A percentile compares a stretch with the other conserved stretches of the same genome.
Evolutionary conservation across 2,329 filamentous ascomycete species (phyloP).

Genomic region (Pseudovirgaria hyperparasitica): DNA sequence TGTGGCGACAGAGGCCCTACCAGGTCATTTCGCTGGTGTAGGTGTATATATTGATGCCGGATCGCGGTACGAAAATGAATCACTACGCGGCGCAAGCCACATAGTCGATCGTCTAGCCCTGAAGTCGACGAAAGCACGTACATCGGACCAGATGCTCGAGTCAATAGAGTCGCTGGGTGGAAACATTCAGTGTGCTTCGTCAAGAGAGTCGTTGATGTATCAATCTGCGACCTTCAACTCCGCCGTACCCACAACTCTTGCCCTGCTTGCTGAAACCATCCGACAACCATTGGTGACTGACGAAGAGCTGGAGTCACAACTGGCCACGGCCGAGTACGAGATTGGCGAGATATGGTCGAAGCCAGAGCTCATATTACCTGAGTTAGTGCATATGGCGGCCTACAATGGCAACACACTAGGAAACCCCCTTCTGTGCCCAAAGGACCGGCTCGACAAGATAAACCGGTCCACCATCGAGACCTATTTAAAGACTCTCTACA

Average conservation of each 20-base stretch:
- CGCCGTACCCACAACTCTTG: constrained; percentile 70
- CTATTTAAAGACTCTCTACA: constrained; percentile 75
- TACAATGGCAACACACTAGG: constrained; percentile 94
- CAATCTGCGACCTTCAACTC: constrained; percentile 96
- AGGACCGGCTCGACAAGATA: constrained; percentile 67
- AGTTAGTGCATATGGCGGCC: constrained; percentile 88
- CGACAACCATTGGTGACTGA: constrained; percentile 74
- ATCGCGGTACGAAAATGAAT: constrained; percentile 81
- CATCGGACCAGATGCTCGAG: constrained; percentile 76
- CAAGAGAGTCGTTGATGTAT: constrained; percentile 95
- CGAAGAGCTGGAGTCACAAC: constrained; percentile 72
- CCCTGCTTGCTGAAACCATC: constrained; percentile 84
- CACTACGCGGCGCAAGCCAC: constrained; percentile 80
- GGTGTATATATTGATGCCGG: constrained; percentile 94
- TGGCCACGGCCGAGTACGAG: constrained; percentile 88
- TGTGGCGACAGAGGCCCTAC: constrained; percentile 86
- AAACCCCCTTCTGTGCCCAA: constrained; percentile 82
- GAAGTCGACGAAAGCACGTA: constrained; percentile 64
- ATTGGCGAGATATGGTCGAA: constrained; percentile 97
- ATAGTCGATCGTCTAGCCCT: constrained; percentile 94
- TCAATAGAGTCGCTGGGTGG: constrained; percentile 78
- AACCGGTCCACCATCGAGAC: constrained; percentile 58
- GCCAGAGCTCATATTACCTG: constrained; percentile 88
- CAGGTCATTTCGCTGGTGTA: constrained; percentile 87
- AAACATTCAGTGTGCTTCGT: constrained; percentile 94